Evolutionary conservation across 768 basidiomycete species (phyloP).

Genomic region (Suillus plorans): DNA sequence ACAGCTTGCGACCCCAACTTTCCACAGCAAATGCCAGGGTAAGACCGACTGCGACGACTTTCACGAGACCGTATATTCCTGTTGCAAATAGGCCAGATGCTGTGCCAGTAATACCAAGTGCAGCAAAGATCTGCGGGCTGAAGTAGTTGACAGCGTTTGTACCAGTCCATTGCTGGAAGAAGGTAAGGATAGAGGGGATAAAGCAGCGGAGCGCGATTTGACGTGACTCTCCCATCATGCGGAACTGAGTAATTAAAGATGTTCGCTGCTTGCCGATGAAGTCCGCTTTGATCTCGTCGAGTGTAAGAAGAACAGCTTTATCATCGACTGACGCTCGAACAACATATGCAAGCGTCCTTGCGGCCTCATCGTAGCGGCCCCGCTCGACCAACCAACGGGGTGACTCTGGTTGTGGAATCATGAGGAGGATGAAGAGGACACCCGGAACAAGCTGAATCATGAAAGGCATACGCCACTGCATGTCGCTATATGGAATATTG

Average conservation of each 20-base stretch:
- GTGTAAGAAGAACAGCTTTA: conserved; percentile 31
- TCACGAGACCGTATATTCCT: conserved; percentile 34
- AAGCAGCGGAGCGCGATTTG: conserved; percentile 37
- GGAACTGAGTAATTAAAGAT: conserved; percentile 32
- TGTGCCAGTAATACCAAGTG: conserved; percentile 42
- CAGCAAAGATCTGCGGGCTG: conserved; percentile 44
- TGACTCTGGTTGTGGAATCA: conserved; percentile 48
- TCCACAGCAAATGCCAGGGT: conserved; percentile 46
- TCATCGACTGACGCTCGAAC: conserved; percentile 32
- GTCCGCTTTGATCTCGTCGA: conserved; percentile 44
- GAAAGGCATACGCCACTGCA: conserved; percentile 49
- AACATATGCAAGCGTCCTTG: conserved; percentile 34
- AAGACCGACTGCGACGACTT: conserved; percentile 40
- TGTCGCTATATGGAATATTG: conserved; percentile 31
- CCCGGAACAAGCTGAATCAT: conserved; percentile 49
- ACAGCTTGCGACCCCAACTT: conserved; percentile 43
- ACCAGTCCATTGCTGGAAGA: conserved; percentile 45
- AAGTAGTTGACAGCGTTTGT: conserved; percentile 52
- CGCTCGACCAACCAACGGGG: conserved; percentile 53
- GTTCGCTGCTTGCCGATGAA: conserved; percentile 38
- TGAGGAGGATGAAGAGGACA: conserved; percentile 39
- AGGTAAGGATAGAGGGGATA: conserved; percentile 44
- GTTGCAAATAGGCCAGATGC: conserved; percentile 45
- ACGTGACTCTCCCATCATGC: conserved; percentile 39
- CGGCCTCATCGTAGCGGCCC: conserved; percentile 37